These are phyloP conservation scores for Darksidea phi DNA, from an alignment of 495 filamentous ascomycete species.

Conservation along the genomic window DNA sequence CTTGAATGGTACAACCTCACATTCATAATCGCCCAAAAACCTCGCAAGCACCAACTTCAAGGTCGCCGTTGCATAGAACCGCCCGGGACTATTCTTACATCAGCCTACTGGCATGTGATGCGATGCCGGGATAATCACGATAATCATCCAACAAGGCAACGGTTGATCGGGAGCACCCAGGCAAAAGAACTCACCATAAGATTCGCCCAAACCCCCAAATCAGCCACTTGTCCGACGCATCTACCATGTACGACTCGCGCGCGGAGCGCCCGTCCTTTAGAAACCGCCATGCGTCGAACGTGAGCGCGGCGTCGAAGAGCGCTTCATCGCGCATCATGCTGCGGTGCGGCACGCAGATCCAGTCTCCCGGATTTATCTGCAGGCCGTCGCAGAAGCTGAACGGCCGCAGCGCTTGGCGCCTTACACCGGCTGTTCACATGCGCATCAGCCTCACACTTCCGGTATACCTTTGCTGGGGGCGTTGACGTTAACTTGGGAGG, in stretches of 20 bases:
- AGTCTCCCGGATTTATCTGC: not conserved
- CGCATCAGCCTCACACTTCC: not conserved
- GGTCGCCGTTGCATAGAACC: conserved; percentile 8
- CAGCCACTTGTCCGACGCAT: conserved; percentile 3
- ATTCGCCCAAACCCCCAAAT: conserved; percentile 11
- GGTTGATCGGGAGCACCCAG: no score
- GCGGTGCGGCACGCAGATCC: conserved; percentile 15
- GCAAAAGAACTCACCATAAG: not conserved
- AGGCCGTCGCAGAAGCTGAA: conserved; percentile 13
- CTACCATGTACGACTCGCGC: not conserved
- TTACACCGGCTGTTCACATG: not conserved
- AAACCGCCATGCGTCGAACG: conserved; percentile 7
- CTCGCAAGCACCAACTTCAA: conserved; percentile 11
- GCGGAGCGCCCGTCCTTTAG: not conserved
- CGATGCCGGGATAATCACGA: no score
- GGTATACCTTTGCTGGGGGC: no score
- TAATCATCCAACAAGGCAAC: no score
- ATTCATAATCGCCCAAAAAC: conserved; percentile 3
- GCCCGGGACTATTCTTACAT: not conserved
- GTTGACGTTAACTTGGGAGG: not conserved
- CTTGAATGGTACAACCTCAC: conserved; percentile 2
- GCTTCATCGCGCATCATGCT: conserved; percentile 3
- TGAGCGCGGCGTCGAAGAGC: not conserved
- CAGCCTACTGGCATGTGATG: no score
- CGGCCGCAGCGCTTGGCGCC: conserved; percentile 8